Conservation (phyloP, 169 alveolate genomes). For the Eimeria maxima region DNA sequence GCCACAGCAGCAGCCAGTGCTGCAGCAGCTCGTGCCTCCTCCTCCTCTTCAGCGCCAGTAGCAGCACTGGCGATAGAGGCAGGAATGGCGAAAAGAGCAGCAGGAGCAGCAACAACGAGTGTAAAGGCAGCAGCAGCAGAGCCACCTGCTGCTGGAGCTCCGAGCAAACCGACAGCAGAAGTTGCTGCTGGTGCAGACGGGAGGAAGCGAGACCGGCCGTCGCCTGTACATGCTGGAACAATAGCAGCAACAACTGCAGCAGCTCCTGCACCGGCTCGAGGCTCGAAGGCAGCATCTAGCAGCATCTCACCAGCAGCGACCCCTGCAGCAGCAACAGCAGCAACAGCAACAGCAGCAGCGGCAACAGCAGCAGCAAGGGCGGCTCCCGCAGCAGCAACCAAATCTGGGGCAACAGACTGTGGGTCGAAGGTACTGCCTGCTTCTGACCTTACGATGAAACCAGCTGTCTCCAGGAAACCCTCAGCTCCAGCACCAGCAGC, state of each 20-base stretch:
- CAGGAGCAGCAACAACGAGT: background rate
- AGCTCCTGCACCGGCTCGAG: background rate
- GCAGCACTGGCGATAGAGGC: background rate
- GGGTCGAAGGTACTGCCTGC: background rate
- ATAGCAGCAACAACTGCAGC: slow-evolving; percentile 11
- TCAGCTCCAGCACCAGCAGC: slow-evolving; percentile 42
- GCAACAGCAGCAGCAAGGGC: slow-evolving; percentile 25
- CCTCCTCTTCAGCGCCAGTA: background rate
- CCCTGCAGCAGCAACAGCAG: background rate
- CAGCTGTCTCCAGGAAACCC: background rate
- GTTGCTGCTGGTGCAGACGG: slow-evolving; percentile 9
- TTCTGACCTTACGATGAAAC: background rate
- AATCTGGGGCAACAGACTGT: background rate
- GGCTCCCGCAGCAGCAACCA: background rate
- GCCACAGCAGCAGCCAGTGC: background rate
- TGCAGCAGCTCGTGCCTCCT: background rate
- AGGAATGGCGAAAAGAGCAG: background rate
- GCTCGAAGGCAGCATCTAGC: background rate
- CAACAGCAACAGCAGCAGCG: slow-evolving; percentile 9
- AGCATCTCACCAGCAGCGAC: background rate
- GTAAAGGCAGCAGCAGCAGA: background rate
- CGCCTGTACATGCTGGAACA: background rate
- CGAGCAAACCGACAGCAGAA: background rate
- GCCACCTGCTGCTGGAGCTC: background rate
- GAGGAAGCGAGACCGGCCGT: background rate